These are phyloP conservation scores for Vaccinium vitisidaea DNA, from an alignment of 148 eudicot species.

Conservation along the genomic window DNA sequence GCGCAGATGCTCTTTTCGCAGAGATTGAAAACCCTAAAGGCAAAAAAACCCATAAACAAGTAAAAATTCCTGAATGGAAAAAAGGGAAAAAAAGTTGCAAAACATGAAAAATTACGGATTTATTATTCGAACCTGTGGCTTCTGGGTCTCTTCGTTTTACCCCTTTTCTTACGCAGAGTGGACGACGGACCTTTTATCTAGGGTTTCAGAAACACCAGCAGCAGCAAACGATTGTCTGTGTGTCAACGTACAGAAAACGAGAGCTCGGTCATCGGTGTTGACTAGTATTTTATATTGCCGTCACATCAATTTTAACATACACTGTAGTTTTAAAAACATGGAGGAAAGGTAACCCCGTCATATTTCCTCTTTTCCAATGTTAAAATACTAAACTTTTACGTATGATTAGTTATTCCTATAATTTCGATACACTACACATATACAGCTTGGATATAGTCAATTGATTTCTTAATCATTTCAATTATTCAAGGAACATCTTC, in stretches of 20 bases:
- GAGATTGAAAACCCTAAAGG: not conserved
- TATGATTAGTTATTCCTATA: too few species aligned
- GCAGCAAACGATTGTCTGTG: conserved; percentile 8
- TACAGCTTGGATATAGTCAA: too few species aligned
- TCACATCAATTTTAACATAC: too few species aligned
- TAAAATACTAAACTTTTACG: too few species aligned
- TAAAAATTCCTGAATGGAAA: not conserved
- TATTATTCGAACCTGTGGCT: not conserved
- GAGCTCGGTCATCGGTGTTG: not conserved
- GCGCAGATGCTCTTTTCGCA: not conserved
- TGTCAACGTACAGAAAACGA: not conserved
- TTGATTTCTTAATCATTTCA: too few species aligned
- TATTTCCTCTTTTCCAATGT: too few species aligned
- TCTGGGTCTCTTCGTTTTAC: not conserved
- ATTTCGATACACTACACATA: too few species aligned
- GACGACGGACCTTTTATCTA: not conserved
- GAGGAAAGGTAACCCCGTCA: too few species aligned
- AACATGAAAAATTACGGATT: not conserved
- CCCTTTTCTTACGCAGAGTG: not conserved
- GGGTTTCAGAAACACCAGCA: not conserved
- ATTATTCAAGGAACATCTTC: too few species aligned
- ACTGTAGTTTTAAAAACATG: too few species aligned
- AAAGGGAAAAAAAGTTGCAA: not conserved
- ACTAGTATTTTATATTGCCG: not conserved
- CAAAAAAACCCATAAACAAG: not conserved